A percentile compares a stretch with the other conserved stretches of the same genome.
Evolutionary conservation across 352 stramenopile genomes (phyloP).

Genomic region (Globisporangium nodosum): DNA sequence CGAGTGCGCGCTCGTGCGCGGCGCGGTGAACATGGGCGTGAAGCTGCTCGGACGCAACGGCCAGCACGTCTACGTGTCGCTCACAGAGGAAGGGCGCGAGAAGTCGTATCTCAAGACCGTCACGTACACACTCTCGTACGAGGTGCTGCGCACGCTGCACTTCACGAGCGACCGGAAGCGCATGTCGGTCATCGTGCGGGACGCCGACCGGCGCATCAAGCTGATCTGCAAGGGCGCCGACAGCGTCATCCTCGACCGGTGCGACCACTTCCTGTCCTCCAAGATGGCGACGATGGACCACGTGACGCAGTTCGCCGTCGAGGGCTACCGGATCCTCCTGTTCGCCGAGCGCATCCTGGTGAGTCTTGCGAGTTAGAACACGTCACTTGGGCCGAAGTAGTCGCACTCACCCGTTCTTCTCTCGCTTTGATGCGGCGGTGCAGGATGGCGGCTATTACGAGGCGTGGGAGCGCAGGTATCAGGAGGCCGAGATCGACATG

Average conservation of each 20-base stretch:
- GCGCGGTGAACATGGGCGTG: conserved; percentile 70
- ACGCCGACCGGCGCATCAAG: conserved; percentile 44
- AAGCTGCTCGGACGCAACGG: conserved; percentile 62
- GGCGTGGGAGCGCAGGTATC: conserved; percentile 55
- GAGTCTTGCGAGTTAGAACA: conserved; percentile 4
- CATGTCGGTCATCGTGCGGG: conserved; percentile 79
- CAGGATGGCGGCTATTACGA: conserved; percentile 70
- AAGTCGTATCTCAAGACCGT: conserved; percentile 59
- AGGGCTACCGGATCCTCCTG: conserved; percentile 83
- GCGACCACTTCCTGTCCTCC: conserved; percentile 48
- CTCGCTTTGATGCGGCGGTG: conserved; percentile 24
- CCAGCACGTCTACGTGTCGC: conserved; percentile 44
- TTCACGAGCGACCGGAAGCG: conserved; percentile 79
- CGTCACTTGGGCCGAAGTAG: too few relatives aligned
- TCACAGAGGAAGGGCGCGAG: conserved; percentile 53
- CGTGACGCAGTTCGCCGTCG: conserved; percentile 74
- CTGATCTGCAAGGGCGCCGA: conserved; percentile 81
- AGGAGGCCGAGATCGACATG: conserved; percentile 71
- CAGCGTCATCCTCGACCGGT: conserved; percentile 70
- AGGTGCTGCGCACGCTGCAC: conserved; percentile 62
- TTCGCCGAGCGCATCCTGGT: conserved; percentile 75
- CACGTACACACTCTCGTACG: conserved; percentile 59
- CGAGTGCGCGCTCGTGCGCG: conserved; percentile 88
- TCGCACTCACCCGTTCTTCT: too few relatives aligned
- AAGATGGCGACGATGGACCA: conserved; percentile 60